Evolutionary conservation across 2,329 filamentous ascomycete species (phyloP), one percentile per base, ranked within the genome.

Genomic region (Epichloe gansuensis): DNA sequence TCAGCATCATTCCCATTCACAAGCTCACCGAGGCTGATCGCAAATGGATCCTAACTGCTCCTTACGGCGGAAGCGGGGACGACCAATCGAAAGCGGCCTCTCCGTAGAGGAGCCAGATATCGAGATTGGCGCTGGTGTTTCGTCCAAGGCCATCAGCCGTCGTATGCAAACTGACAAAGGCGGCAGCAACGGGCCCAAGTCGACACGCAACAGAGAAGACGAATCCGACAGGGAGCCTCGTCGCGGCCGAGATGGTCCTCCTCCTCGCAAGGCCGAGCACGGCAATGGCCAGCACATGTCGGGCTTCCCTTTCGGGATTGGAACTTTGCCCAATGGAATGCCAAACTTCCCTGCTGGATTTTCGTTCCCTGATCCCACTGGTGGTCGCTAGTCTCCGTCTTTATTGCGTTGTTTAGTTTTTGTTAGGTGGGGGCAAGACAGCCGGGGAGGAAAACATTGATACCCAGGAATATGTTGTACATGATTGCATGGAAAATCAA

Each of bases 31-130:
- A 98, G 60, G 93, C 93, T 28, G 93, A 98, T 71, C 82, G 88
- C 56, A 96, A 97, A 69, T 98, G 93, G 93, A 89, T 97, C 77
- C 72, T 95, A 58, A 95, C 84, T 38, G 94, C 93, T 12, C 88
- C 95, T 58, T 95, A 85, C 65, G 93, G 93, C 59, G 93, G 93
- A 52, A 95, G 88, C 56, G 91, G 53, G 93, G 91, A 52, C 79
- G 80, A 53, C 73, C 82, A 2, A 88, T 98, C 55, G 85, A 90
- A 63, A 75, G 80, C 13, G 90, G 91, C 43, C 81, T 98, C 71
- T 86, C 91, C 6, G 86, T 98, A 28, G 93, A 98, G 67, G 93
- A 98, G 70, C 93, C 93, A 3, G 93, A 98, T 65, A 98, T 98
- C 61, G 93, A 98, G 69, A 98, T 98, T 54, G 93, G 93, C 51